A percentile compares a stretch with the other conserved stretches of the same genome.
These are phyloP conservation scores for Clarireedia hainanense DNA, from an alignment of 2,329 filamentous ascomycete genomes.

Conservation along the genomic window DNA sequence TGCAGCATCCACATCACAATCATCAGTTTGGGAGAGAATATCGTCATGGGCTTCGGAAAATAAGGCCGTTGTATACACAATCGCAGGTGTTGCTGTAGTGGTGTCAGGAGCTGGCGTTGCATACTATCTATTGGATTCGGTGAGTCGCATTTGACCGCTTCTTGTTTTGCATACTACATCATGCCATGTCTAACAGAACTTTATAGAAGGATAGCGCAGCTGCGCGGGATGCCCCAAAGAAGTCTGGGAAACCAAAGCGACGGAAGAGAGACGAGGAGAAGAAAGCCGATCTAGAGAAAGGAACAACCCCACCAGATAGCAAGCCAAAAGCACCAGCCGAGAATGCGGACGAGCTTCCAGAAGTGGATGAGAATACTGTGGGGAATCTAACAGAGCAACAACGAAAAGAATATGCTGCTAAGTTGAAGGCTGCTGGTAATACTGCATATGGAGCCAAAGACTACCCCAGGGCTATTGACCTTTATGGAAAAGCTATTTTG, in stretches of 20 bases:
- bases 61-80: constrained; percentile 91
- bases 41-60: constrained; percentile 91
- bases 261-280: constrained; percentile 75
- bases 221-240: constrained; percentile 46
- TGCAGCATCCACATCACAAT: constrained; percentile 27
- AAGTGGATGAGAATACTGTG: constrained; percentile 53
- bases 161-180: neutral
- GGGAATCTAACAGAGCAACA: constrained; percentile 48
- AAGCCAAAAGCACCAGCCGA: constrained; percentile 47
- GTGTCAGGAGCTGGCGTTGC: constrained; percentile 85
- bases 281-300: constrained; percentile 63
- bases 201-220: constrained; percentile 21
- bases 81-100: constrained; percentile 88
- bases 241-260: constrained; percentile 78
- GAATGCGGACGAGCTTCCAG: constrained; percentile 60
- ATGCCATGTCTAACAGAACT: constrained; percentile 12
- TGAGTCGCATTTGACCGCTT: constrained; percentile 31
- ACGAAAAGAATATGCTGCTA: constrained; percentile 77
- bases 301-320: constrained; percentile 35
- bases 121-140: constrained; percentile 71
- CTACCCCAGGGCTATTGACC: constrained; percentile 85
- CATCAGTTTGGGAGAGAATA: constrained; percentile 67
- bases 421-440: constrained; percentile 93
- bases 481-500: constrained; percentile 92
- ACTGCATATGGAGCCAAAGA: constrained; percentile 93